Conservation (phyloP, 2,329 filamentous ascomycete genomes). For the Xylariaceae sp. region DNA sequence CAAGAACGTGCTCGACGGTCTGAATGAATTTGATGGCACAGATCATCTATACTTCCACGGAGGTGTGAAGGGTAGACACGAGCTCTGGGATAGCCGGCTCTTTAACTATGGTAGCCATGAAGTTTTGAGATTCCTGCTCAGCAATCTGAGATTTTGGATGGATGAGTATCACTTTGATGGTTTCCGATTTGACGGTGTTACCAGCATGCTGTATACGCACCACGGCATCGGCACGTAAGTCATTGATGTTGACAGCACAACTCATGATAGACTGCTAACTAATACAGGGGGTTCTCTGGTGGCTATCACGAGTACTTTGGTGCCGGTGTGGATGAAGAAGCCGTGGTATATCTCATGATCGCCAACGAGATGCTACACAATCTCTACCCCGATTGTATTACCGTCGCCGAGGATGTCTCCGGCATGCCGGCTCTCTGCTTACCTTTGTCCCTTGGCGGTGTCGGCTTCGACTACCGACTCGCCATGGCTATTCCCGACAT, state of each 20-base stretch:
- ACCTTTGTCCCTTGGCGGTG: constrained; percentile 76
- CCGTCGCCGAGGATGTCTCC: constrained; percentile 94
- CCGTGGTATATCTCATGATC: constrained; percentile 89
- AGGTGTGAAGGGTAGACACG: constrained; percentile 78
- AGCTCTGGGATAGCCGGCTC: constrained; percentile 91
- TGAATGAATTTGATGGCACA: constrained; percentile 93
- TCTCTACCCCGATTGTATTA: constrained; percentile 85
- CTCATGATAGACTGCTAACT: constrained; percentile 18
- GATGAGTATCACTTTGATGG: constrained; percentile 96
- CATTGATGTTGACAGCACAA: not conserved
- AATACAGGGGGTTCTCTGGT: constrained; percentile 81
- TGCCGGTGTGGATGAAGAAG: constrained; percentile 82
- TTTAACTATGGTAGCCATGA: constrained; percentile 98
- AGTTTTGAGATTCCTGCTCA: constrained; percentile 90
- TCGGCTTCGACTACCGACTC: constrained; percentile 95
- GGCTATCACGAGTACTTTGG: constrained; percentile 99
- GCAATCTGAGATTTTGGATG: constrained; percentile 98
- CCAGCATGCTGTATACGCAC: constrained; percentile 94
- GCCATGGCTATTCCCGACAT: constrained; percentile 98
- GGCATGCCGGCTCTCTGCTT: constrained; percentile 98
- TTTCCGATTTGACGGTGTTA: constrained; percentile 96
- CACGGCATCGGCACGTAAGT: constrained; percentile 94
- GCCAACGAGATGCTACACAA: constrained; percentile 93
- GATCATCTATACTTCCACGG: constrained; percentile 96
- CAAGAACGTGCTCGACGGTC: constrained; percentile 91